Evolutionary conservation across 2,329 filamentous ascomycete species (phyloP).

Genomic region (Penicillium hesseltinei): DNA sequence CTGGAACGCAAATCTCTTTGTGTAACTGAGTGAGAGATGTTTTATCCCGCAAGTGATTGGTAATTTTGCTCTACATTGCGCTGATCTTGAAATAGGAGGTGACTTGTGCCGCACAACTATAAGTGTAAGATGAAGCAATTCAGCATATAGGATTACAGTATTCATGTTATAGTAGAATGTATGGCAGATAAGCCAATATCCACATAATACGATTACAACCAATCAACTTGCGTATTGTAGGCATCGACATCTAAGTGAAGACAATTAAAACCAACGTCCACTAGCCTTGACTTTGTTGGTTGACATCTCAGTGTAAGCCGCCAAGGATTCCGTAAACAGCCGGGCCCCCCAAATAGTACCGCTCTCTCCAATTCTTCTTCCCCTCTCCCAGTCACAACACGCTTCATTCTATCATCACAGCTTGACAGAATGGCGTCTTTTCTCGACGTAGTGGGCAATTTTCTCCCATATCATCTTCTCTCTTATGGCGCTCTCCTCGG

Average conservation of each 20-base stretch:
- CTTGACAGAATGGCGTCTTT: conserved; percentile 13
- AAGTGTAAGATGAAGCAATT: neutral
- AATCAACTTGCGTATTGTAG: neutral
- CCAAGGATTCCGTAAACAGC: neutral
- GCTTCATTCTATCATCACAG: neutral
- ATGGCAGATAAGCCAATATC: neutral
- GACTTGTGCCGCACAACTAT: neutral
- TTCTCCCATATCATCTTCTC: conserved; percentile 38
- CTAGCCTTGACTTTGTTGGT: neutral
- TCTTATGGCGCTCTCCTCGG: conserved; percentile 43
- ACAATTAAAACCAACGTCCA: neutral
- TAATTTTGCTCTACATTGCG: neutral
- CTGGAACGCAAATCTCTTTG: neutral
- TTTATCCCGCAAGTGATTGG: neutral
- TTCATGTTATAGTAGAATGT: neutral
- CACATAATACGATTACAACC: too few relatives aligned
- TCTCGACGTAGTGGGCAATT: conserved; percentile 13
- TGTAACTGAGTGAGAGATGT: conserved; percentile 1
- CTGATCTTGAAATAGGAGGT: neutral
- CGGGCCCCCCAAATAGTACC: neutral
- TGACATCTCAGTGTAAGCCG: neutral
- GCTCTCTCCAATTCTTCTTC: neutral
- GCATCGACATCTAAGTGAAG: neutral
- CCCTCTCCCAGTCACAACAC: neutral
- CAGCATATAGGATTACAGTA: too few relatives aligned